A percentile compares a stretch with the other conserved stretches of the same genome.
These are phyloP conservation scores for Saccharomycopsis oosterbeekiorum DNA, from an alignment of 805 yeast species.

Conservation along the genomic window DNA sequence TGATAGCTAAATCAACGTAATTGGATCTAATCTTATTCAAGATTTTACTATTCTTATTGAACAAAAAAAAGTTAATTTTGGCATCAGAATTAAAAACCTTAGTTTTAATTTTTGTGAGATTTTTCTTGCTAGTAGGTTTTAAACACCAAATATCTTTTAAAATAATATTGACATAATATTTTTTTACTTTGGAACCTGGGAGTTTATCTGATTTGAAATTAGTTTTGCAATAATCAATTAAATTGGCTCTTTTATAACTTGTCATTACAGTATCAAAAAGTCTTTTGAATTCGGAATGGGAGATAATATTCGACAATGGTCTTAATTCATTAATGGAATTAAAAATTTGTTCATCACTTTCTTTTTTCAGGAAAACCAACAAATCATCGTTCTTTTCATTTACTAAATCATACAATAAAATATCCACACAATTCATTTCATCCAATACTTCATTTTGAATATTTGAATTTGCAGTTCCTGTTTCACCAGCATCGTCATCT, in stretches of 20 bases:
- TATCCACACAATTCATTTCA: background rate
- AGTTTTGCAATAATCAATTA: conserved; percentile 3
- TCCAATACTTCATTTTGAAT: background rate
- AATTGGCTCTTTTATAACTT: conserved; percentile 2
- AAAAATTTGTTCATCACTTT: conserved; percentile 3
- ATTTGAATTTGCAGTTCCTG: background rate
- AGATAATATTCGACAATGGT: background rate
- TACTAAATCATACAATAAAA: background rate
- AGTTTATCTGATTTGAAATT: background rate
- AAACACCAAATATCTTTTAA: conserved; percentile 10
- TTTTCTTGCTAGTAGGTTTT: conserved; percentile 1
- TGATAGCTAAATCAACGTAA: conserved; percentile 2
- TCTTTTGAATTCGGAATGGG: background rate
- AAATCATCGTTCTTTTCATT: background rate
- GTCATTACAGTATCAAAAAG: background rate
- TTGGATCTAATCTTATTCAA: conserved; percentile 9
- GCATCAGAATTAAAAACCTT: conserved; percentile 5
- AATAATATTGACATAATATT: conserved; percentile 6
- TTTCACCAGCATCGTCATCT: background rate
- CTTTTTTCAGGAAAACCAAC: background rate
- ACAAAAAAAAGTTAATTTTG: conserved; percentile 8
- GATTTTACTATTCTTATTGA: conserved; percentile 6
- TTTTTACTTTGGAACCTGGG: conserved; percentile 1
- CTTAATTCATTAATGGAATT: conserved; percentile 11
- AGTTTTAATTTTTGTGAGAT: conserved; percentile 1